Evolutionary conservation across 192 early-diverging fungal species (phyloP), one percentile per base, ranked within the genome.

Genomic region (Rhizoclosmatium sp.): DNA sequence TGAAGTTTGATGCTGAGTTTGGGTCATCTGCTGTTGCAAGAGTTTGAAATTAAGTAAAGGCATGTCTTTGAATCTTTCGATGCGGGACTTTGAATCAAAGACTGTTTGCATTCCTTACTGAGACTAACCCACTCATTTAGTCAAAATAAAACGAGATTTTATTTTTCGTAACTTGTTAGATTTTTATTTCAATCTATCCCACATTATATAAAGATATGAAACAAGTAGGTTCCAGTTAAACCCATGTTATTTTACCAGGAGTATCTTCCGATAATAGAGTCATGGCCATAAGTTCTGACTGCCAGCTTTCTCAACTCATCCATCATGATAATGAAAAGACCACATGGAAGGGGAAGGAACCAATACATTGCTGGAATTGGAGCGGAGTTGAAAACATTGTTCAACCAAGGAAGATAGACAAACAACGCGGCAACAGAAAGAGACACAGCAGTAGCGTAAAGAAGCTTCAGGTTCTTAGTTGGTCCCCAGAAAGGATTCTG

Each of bases 1-100:
- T 85, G 3, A 76, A 84, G 60, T 97, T 94, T 84, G 94, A 96
- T 80, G 69, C 72, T 41, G 88, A 92, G 62, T 95, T 91, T 85
- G 94, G 94, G 40, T 87, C 87, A 1, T 54, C 51, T 9, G 5
- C 51, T 54, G 9, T 0, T 54, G 51, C 9, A 54, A 12, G 51
- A 54, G 16, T 12, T 54, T 54, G 31, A 31, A 31, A 31, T 31
- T 31, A 31, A 31, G 31, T 31, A 31, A 31, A 31, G 31, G 31
- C 31, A 31, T 31, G 31, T 31, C 31, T 31, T 31, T 31, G 31
- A 31, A 31, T 31, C n/a, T 31, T 31, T 31, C 31, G 0, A 31
- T 31, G 31, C 0, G 0, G 31, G 31, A 31, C 31, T 31, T 31
- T 31, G 31, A 31, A 31, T 31, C 31, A 31, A 31, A 31, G 31